Conservation (phyloP, 2,329 filamentous ascomycete species). For the Alternaria consortialis region DNA sequence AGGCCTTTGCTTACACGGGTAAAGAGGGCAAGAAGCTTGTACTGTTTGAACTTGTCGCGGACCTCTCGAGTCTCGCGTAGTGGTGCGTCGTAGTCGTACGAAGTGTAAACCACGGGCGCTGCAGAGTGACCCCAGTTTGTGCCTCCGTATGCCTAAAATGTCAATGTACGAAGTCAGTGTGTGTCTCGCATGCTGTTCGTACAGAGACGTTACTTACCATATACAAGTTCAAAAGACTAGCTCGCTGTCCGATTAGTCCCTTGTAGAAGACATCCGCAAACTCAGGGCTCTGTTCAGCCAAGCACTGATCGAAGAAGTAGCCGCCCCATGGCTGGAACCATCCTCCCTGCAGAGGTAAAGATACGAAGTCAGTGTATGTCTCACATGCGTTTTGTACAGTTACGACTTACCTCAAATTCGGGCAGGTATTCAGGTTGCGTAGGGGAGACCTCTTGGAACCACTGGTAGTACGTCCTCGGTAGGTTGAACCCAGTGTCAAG, state of each 20-base stretch:
- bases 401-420: constrained; percentile 57
- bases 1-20: constrained; percentile 62
- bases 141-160: constrained; percentile 52
- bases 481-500: constrained; percentile 60
- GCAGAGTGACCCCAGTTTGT: constrained; percentile 64
- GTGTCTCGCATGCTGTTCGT: not conserved
- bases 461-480: constrained; percentile 64
- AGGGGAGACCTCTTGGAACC: constrained; percentile 65
- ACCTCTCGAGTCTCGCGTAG: constrained; percentile 64
- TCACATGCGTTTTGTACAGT: not conserved
- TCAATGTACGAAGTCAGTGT: not conserved
- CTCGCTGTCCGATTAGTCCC: constrained; percentile 62
- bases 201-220: constrained; percentile 46
- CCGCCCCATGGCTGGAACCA: constrained; percentile 65
- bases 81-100: constrained; percentile 60
- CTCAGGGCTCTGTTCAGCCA: constrained; percentile 56
- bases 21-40: constrained; percentile 64
- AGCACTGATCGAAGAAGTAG: constrained; percentile 62
- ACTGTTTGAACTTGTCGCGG: constrained; percentile 63
- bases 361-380: not conserved
- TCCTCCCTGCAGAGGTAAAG: constrained; percentile 48
- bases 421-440: constrained; percentile 64
- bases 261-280: constrained; percentile 67
- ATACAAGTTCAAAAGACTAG: constrained; percentile 61
- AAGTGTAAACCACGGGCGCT: constrained; percentile 57